These are phyloP conservation scores for Rhododendron ovatum DNA, from an alignment of 148 eudicot genomes.

Conservation along the genomic window DNA sequence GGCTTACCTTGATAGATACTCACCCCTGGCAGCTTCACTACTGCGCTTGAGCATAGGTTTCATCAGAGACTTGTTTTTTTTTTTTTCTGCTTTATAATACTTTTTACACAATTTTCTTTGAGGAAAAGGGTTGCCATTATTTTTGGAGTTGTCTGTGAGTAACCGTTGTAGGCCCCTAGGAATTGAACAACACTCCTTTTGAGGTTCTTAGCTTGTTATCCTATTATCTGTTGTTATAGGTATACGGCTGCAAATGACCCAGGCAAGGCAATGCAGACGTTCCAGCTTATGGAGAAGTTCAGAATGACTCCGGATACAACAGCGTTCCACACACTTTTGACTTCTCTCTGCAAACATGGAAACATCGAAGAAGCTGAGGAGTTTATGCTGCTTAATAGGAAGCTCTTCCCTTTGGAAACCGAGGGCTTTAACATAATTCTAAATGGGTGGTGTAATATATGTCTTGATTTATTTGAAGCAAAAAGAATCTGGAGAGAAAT, in stretches of 20 bases:
- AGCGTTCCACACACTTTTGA: constrained; percentile 56
- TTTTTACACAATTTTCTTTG: neutral
- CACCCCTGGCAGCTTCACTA: too few species aligned
- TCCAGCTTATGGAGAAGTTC: constrained; percentile 74
- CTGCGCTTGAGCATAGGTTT: neutral
- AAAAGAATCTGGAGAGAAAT: constrained; percentile 95
- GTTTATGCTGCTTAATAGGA: constrained; percentile 61
- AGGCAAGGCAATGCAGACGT: constrained; percentile 70
- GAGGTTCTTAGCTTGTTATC: neutral
- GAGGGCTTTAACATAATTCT: constrained; percentile 82
- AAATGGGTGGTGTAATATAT: constrained; percentile 72
- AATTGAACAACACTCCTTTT: neutral
- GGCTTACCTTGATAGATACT: neutral
- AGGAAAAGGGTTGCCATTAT: neutral
- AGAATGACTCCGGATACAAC: constrained; percentile 48
- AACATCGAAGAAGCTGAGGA: constrained; percentile 90
- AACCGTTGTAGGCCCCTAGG: neutral
- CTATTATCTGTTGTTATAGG: constrained; percentile 29
- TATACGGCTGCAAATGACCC: constrained; percentile 68
- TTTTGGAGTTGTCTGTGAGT: neutral
- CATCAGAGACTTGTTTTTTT: neutral
- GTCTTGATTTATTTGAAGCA: constrained; percentile 62
- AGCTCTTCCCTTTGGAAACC: constrained; percentile 73
- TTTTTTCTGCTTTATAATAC: neutral
- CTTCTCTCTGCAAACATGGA: constrained; percentile 65